phyloP scores from a whole-genome alignment of 176 grass and related monocot genomes.

The Saccharum spontaneum region DNA sequence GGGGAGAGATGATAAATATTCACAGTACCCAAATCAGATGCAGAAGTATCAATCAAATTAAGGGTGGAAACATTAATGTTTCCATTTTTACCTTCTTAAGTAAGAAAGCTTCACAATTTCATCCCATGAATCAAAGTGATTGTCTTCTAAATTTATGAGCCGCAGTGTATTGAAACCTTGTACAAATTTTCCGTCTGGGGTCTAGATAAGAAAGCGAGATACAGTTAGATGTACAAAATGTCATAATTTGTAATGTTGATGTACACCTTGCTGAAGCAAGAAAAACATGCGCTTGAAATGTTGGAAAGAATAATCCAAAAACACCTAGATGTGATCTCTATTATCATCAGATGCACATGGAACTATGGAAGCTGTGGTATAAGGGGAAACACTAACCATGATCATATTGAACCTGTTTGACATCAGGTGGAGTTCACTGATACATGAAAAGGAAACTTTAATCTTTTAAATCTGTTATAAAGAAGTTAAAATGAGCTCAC shows the following conservation, averaged over 20 bases:
- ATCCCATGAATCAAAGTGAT: slow-evolving; percentile 77
- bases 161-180: slow-evolving; percentile 65
- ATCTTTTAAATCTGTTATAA: slow-evolving; percentile 75
- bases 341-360: neutral
- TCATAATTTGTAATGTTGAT: neutral
- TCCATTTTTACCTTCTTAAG: slow-evolving; percentile 61
- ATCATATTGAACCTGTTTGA: slow-evolving; percentile 68
- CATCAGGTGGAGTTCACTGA: slow-evolving; percentile 88
- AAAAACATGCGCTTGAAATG: too few species aligned
- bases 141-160: slow-evolving; percentile 90
- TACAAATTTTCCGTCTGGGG: slow-evolving; percentile 42
- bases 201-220: slow-evolving; percentile 45
- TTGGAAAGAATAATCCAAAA: neutral
- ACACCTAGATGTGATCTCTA: neutral
- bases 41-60: neutral
- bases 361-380: neutral
- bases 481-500: slow-evolving; percentile 27
- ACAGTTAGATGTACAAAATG: slow-evolving; percentile 13
- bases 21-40: slow-evolving; percentile 27
- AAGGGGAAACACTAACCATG: slow-evolving; percentile 46
- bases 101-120: slow-evolving; percentile 85
- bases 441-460: slow-evolving; percentile 51
- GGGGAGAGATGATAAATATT: slow-evolving; percentile 16
- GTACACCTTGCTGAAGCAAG: too few species aligned
- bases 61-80: neutral